Conservation (phyloP, 2,329 filamentous ascomycete genomes). For the Colletotrichum destructivum region DNA sequence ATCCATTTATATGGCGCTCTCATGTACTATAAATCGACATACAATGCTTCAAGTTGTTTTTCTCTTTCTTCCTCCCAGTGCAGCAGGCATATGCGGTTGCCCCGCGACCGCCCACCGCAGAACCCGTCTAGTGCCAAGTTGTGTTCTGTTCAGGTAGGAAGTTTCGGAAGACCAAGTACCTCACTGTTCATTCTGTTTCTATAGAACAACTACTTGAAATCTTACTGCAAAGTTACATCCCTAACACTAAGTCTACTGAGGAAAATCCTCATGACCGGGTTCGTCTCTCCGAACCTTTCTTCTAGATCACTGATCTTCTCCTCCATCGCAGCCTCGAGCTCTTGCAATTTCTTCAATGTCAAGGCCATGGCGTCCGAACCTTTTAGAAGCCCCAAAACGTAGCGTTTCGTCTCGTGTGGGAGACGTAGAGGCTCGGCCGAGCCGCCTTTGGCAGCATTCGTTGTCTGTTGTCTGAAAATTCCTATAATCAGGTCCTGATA, state of each 20-base stretch:
- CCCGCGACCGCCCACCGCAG: no score
- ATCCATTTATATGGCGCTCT: no score
- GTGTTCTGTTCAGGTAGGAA: no score
- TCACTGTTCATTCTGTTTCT: no score
- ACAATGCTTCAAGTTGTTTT: no score
- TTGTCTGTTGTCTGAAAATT: constrained; percentile 14
- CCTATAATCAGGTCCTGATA: constrained; percentile 17
- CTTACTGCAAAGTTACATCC: background rate
- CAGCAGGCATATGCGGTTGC: no score
- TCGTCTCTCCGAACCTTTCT: background rate
- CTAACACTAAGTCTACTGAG: constrained; percentile 25
- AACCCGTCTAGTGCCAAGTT: no score
- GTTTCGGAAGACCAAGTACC: no score
- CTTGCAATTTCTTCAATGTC: constrained; percentile 1
- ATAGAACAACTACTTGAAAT: background rate
- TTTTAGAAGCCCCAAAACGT: constrained; percentile 16
- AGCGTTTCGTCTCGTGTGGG: constrained; percentile 4
- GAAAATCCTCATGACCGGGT: constrained; percentile 23
- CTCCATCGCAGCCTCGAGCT: constrained; percentile 20
- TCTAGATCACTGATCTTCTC: constrained; percentile 1
- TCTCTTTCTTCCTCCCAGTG: no score
- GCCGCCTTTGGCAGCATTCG: background rate
- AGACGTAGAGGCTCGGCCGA: background rate
- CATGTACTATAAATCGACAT: no score
- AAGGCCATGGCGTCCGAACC: background rate